Evolutionary conservation across 345 rosid species (phyloP).

Genomic region (Psidium guajava): DNA sequence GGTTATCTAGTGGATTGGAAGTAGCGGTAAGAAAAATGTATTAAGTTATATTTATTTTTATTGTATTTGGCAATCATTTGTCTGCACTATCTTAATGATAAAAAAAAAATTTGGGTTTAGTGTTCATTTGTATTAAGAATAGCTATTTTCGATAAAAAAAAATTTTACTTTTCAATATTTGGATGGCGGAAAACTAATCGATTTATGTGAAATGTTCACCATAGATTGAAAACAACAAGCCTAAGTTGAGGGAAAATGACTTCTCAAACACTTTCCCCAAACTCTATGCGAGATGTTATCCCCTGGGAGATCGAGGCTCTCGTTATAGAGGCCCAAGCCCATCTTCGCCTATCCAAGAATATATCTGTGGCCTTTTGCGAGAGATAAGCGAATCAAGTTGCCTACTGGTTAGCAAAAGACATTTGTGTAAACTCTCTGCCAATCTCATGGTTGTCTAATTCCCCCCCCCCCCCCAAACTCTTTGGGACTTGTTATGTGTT

Average conservation of each 20-base stretch:
- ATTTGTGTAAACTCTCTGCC: too few relatives aligned
- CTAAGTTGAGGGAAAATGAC: not conserved
- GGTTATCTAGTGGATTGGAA: not conserved
- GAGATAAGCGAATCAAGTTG: too few relatives aligned
- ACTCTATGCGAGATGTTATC: too few relatives aligned
- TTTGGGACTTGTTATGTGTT: too few relatives aligned
- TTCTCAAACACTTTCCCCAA: not conserved
- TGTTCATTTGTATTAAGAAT: too few relatives aligned
- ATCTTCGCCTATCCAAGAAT: too few relatives aligned
- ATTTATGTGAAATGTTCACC: not conserved
- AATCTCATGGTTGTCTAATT: too few relatives aligned
- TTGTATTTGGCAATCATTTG: not conserved
- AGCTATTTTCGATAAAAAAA: not conserved
- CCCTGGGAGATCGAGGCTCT: too few relatives aligned
- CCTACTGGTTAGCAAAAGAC: too few relatives aligned
- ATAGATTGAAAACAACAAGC: not conserved
- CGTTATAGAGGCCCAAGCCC: too few relatives aligned
- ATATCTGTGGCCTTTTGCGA: too few relatives aligned
- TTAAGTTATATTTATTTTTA: not conserved
- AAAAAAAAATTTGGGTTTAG: not conserved
- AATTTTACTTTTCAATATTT: not conserved
- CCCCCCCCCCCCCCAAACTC: too few relatives aligned
- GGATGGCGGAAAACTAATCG: rapidly evolving
- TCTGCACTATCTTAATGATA: not conserved
- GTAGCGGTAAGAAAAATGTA: not conserved